phyloP scores from a whole-genome alignment of 768 basidiomycete species.

The Boletus subparvulus region DNA sequence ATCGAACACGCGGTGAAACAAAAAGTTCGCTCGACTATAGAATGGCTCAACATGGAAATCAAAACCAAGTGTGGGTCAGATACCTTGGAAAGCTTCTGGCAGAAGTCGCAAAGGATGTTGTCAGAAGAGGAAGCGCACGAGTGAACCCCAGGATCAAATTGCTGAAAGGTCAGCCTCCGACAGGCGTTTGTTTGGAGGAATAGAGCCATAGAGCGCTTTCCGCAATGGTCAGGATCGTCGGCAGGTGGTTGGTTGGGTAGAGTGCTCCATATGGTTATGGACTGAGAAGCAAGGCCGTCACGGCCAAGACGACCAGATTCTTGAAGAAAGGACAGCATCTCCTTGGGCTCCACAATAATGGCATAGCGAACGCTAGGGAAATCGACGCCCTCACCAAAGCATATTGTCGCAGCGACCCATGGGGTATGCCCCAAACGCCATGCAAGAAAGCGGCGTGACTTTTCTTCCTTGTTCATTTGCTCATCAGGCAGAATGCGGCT shows the following conservation, averaged over 20 bases:
- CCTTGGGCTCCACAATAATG: no score
- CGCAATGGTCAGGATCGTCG: not conserved
- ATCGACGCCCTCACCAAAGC: constrained; percentile 7
- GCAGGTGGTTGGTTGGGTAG: no score
- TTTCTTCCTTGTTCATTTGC: not conserved
- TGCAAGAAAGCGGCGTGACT: not conserved
- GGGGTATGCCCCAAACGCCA: not conserved
- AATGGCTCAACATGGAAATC: no score
- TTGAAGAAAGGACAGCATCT: constrained; percentile 6
- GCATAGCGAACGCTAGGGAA: not conserved
- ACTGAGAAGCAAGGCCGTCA: not conserved
- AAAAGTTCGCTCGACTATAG: no score
- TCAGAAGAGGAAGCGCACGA: not conserved
- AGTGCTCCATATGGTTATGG: constrained; percentile 6
- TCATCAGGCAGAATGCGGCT: constrained; percentile 2
- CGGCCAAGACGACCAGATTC: constrained; percentile 12
- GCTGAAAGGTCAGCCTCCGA: not conserved
- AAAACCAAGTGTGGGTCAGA: no score
- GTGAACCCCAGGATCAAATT: not conserved
- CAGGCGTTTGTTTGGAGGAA: not conserved
- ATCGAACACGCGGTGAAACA: no score
- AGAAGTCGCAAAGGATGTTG: not conserved
- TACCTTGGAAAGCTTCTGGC: not conserved
- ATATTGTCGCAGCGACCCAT: constrained; percentile 1
- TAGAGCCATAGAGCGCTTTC: not conserved